Percentiles rank a stretch among this genome's conserved stretches.
Conservation (phyloP, 2,329 filamentous ascomycete genomes). For the Epichloe festucae region DNA sequence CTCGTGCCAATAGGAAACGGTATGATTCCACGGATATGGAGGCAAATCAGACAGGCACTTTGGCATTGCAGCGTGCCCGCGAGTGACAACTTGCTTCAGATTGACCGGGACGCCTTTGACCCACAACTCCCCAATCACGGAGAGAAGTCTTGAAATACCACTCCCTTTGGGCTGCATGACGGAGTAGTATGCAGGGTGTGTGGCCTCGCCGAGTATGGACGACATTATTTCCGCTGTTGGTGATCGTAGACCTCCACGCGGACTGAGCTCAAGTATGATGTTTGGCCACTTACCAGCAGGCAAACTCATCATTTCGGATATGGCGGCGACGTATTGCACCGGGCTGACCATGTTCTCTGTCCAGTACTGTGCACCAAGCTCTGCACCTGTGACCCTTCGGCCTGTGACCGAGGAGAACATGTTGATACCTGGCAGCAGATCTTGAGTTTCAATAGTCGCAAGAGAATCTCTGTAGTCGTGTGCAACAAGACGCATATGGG, state of each 20-base stretch:
- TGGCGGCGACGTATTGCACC: constrained; percentile 30
- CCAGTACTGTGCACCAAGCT: constrained; percentile 30
- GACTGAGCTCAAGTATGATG: constrained; percentile 29
- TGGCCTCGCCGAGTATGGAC: constrained; percentile 1
- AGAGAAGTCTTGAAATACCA: constrained; percentile 16
- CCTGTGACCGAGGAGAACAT: constrained; percentile 32
- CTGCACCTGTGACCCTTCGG: constrained; percentile 9
- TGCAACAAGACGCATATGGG: constrained; percentile 27
- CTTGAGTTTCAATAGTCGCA: constrained; percentile 9
- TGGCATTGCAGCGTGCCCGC: constrained; percentile 7
- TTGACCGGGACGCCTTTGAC: constrained; percentile 18
- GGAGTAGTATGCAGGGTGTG: constrained; percentile 13
- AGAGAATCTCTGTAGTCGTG: constrained; percentile 22
- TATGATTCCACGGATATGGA: constrained; percentile 42
- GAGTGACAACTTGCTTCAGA: constrained; percentile 18
- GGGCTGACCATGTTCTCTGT: constrained; percentile 30
- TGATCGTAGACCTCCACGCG: constrained; percentile 22
- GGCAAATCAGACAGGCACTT: constrained; percentile 33
- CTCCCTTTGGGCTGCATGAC: constrained; percentile 15
- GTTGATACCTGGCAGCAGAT: constrained; percentile 7
- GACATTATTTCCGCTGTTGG: constrained; percentile 24
- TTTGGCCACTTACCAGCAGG: constrained; percentile 17
- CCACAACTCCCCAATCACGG: constrained; percentile 25
- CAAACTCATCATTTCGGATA: constrained; percentile 21
- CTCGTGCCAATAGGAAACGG: constrained; percentile 40